Conservation (phyloP, 768 basidiomycete species). For the Lactifluus echinatus region DNA sequence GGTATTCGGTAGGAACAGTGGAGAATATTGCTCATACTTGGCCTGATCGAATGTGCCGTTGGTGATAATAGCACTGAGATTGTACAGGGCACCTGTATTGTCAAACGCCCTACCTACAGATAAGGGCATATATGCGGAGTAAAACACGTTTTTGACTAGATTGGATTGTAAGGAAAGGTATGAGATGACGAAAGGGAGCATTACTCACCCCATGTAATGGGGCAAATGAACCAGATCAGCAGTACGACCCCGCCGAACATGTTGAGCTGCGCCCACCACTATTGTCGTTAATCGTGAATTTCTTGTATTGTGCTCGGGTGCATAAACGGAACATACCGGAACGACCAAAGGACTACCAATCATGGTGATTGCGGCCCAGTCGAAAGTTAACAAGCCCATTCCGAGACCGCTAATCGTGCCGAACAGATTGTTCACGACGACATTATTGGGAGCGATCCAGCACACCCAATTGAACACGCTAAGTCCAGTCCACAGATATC, state of each 20-base stretch:
- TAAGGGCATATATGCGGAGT: conserved; percentile 64
- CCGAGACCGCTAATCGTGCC: conserved; percentile 69
- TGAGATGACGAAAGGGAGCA: not conserved
- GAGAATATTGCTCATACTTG: conserved; percentile 72
- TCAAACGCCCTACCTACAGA: conserved; percentile 59
- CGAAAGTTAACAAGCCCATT: conserved; percentile 76
- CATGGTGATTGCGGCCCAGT: conserved; percentile 77
- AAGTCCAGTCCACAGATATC: conserved; percentile 77
- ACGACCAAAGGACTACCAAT: conserved; percentile 71
- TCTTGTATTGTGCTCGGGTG: not conserved
- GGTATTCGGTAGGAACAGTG: conserved; percentile 62
- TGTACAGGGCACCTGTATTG: conserved; percentile 64
- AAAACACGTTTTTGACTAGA: conserved; percentile 64
- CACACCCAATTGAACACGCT: conserved; percentile 87
- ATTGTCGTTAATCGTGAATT: conserved; percentile 5
- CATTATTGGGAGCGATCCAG: conserved; percentile 81
- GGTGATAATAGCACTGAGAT: conserved; percentile 50
- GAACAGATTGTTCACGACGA: conserved; percentile 62
- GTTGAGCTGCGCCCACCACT: conserved; percentile 87
- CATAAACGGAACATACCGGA: conserved; percentile 44
- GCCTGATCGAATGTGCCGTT: conserved; percentile 54
- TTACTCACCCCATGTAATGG: conserved; percentile 62
- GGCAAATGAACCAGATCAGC: conserved; percentile 67
- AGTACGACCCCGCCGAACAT: conserved; percentile 54
- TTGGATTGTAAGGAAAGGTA: not conserved